Base-by-base conservation (phyloP, 169 alveolate genomes). In the Toxoplasma gondii region DNA sequence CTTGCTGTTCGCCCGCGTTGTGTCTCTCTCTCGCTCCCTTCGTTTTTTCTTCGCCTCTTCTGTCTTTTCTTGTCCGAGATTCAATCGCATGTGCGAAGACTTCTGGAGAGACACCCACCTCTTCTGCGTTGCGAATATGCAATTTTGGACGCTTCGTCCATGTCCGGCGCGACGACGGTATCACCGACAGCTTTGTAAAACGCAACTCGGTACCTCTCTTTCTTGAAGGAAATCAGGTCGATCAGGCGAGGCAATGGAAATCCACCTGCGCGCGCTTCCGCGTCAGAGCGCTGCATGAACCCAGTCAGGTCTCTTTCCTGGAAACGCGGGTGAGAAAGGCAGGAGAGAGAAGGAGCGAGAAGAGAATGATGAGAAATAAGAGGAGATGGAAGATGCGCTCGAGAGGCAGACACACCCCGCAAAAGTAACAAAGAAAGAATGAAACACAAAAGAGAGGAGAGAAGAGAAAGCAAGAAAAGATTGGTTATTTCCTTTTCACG, bases 261-360 rank as follows among this genome's bases (percentile, higher is more conserved):
- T 80, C 45, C 70, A 22, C 53, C n/a, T 36, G 53, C 91, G 31
- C 91, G 58, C 38, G 90, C 94, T 41, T 91, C 94, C 69, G 91
- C 83, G 58, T 91, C 94, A 0, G 94, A 88, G 58, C 86, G 91
- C 84, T 91, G 86, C 91, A 91, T 27, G 49, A 67, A 49, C 36
- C 49, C 44, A 0, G 49, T 22, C 31, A 91, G 44, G 36, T 91
- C 94, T 41, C 67, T 44, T 88, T 91, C 94, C 94, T 91, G n/a
- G n/a, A n/a, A n/a, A n/a, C n/a, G n/a, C n/a, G n/a, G n/a, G n/a
- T n/a, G n/a, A n/a, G n/a, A n/a, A n/a, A n/a, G n/a, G 69, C 53
- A 43, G 74, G 34, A 1, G 39, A 34, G 29, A 19, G 29, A 12
- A 58, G 53, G 0, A 0, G 87, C 78, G 44, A 12, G 12, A 36